Conservation (phyloP, 2,329 filamentous ascomycete genomes). For the Stagonosporopsis chrysanthemi region DNA sequence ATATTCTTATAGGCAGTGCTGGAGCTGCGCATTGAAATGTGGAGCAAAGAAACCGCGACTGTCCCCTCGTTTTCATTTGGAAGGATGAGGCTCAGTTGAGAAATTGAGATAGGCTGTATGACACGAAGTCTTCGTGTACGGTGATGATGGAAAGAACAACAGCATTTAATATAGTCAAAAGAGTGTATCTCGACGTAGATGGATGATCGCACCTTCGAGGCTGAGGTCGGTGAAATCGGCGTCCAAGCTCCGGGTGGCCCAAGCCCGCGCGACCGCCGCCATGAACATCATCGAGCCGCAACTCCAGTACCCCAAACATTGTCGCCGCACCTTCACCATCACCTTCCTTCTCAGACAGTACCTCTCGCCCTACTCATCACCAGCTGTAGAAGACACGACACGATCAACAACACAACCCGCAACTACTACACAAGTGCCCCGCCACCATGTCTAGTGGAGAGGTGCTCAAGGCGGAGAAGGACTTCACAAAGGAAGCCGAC, state of each 20-base stretch:
- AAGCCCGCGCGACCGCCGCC: slow-evolving; percentile 9
- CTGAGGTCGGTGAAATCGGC: slow-evolving; percentile 16
- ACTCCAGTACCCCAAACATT: slow-evolving; percentile 19
- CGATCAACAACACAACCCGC: not conserved
- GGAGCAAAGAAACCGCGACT: too few relatives aligned
- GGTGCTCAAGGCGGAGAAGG: slow-evolving; percentile 92
- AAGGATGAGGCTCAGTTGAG: too few relatives aligned
- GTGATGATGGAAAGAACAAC: not conserved
- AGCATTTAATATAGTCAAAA: not conserved
- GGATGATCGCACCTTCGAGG: not conserved
- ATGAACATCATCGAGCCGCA: slow-evolving; percentile 23
- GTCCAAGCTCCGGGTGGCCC: slow-evolving; percentile 10
- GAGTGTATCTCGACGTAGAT: not conserved
- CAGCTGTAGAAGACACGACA: not conserved
- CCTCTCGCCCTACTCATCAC: not conserved
- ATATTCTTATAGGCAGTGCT: not conserved
- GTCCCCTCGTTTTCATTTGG: too few relatives aligned
- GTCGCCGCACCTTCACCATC: slow-evolving; percentile 17
- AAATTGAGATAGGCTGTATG: too few relatives aligned
- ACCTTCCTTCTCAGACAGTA: not conserved
- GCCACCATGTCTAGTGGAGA: slow-evolving; percentile 77
- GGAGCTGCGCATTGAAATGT: not conserved
- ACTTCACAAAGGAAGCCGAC: slow-evolving; percentile 97
- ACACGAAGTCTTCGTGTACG: not conserved
- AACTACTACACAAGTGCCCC: slow-evolving; percentile 27